phyloP scores from a whole-genome alignment of 257 asterid species.

The Scutellaria barbata region DNA sequence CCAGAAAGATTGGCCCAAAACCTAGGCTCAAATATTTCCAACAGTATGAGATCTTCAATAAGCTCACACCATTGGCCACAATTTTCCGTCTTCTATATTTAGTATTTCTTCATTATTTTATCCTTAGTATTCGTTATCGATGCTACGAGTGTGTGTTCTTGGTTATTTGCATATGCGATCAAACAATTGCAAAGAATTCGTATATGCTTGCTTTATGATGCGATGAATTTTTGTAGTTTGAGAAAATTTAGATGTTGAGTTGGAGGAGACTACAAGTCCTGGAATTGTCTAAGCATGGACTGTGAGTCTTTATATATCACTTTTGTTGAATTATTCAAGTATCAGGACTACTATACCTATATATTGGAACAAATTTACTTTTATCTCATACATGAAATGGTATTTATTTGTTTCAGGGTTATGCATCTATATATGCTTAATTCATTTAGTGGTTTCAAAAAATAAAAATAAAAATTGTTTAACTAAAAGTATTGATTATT shows the following conservation, averaged over 20 bases:
- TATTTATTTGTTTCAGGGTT: too few relatives aligned
- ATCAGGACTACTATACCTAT: too few relatives aligned
- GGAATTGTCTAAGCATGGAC: not conserved
- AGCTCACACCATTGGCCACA: constrained; percentile 18
- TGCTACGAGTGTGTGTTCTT: constrained; percentile 3
- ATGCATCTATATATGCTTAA: too few relatives aligned
- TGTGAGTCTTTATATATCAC: not conserved
- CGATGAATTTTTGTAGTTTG: constrained; percentile 26
- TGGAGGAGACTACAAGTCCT: not conserved
- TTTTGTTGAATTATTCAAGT: too few relatives aligned
- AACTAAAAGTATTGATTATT: too few relatives aligned
- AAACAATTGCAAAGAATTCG: not conserved
- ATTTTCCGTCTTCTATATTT: not conserved
- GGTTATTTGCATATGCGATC: constrained; percentile 7
- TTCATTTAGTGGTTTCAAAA: too few relatives aligned
- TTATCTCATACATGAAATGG: too few relatives aligned
- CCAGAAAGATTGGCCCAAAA: constrained; percentile 64
- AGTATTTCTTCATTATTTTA: constrained; percentile 2
- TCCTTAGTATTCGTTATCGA: constrained; percentile 2
- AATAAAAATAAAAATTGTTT: too few relatives aligned
- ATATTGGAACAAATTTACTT: too few relatives aligned
- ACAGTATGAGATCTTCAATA: not conserved
- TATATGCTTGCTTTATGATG: constrained; percentile 10
- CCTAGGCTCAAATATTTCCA: not conserved
- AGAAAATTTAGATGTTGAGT: constrained; percentile 6